Conservation (phyloP, 495 filamentous ascomycete genomes). For the Xylaria bambusicola region DNA sequence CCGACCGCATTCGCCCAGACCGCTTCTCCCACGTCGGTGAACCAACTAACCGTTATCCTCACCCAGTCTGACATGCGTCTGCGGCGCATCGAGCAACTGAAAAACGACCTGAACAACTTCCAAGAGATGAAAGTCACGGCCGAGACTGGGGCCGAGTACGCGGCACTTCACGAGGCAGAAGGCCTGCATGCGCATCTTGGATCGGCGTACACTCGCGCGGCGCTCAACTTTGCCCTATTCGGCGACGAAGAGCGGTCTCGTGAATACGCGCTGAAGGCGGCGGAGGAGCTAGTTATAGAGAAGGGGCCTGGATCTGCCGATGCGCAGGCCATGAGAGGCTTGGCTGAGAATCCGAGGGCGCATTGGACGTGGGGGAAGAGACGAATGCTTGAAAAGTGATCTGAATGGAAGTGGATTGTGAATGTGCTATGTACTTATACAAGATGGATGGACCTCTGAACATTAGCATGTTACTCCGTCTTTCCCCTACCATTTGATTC, state of each 20-base stretch:
- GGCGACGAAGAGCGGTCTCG: slow-evolving; percentile 38
- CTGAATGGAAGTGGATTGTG: no score
- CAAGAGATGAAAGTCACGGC: slow-evolving; percentile 31
- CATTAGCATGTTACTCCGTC: no score
- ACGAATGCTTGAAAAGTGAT: slow-evolving; percentile 12
- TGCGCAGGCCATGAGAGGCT: slow-evolving; percentile 35
- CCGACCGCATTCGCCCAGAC: no score
- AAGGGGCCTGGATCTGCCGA: slow-evolving; percentile 32
- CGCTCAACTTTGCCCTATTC: slow-evolving; percentile 45
- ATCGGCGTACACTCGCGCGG: slow-evolving; percentile 42
- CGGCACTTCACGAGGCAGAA: slow-evolving; percentile 38
- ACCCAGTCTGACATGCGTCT: slow-evolving; percentile 40
- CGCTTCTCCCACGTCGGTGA: no score
- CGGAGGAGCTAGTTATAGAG: slow-evolving; percentile 39
- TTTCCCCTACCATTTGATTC: no score
- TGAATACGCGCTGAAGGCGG: slow-evolving; percentile 36
- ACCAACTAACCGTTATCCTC: neutral
- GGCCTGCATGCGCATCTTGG: slow-evolving; percentile 39
- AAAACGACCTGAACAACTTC: slow-evolving; percentile 39
- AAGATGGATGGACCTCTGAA: no score
- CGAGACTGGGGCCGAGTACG: slow-evolving; percentile 36
- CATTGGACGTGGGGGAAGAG: slow-evolving; percentile 37
- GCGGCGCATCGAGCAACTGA: slow-evolving; percentile 33
- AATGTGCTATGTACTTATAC: no score
- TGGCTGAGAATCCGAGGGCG: slow-evolving; percentile 35